Evolutionary conservation across 179 eudicot species (phyloP), one percentile per base, ranked within the genome.

Genomic region (Amaranthus tricolor): DNA sequence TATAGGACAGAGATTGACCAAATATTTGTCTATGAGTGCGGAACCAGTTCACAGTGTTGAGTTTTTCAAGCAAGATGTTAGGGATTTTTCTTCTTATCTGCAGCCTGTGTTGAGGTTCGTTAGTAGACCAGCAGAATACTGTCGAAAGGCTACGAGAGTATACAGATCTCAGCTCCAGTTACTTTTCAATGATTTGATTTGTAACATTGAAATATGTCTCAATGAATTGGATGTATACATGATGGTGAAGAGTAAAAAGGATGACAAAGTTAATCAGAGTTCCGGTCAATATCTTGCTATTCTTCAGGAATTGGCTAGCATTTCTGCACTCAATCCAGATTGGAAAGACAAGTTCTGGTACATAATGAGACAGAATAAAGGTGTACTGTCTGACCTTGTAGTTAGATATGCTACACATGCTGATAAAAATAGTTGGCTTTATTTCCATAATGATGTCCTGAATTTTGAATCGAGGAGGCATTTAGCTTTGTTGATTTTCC

Each of bases 31-130:
- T 57, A 53, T 24, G 3, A 81, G 78, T 66, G 63, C 72, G 52
- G 82, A 73, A 44, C 62, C 87, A 1, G 59, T 20, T 19, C 16
- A 67, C 5, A 69, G 12, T 2, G 13, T 3, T 0, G 86, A 84
- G 76, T 84, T 87, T 0, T 76, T 74, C 9, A 6, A n/a, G 0
- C 60, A 24, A 70, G 94, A 87, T 74, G 92, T 93, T 11, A 44
- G 71, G 20, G 97, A 89, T 75, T 86, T 95, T 66, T 72, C 86
- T 5, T 84, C 89, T 0, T 91, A 93, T 81, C 65, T 88, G 79
- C 64, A 72, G 43, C 91, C 96, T 11, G 40, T 88, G 55, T 70
- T 70, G 71, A 3, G 11, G 12, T 61, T 65, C 62, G 61, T 74
- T 31, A 64, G 69, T 0, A 62, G n/a, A 76, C 78, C 60, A 77